Evolutionary conservation across 2,329 filamentous ascomycete genomes (phyloP).

Genomic region (Neofusicoccum ribis): DNA sequence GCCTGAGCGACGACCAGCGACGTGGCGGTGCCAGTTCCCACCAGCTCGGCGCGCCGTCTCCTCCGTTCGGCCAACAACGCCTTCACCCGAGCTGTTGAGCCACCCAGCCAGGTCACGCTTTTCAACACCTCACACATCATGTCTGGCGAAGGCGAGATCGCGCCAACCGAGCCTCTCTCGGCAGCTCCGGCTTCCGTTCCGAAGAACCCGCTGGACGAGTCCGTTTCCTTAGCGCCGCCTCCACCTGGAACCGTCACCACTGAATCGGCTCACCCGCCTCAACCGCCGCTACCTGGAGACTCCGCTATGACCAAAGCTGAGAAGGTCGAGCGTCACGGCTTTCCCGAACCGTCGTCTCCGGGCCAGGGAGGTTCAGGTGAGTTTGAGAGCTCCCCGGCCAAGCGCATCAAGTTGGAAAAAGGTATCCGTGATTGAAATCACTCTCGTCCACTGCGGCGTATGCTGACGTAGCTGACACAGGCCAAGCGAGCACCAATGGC

Average conservation of each 20-base stretch:
- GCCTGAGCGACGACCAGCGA: neutral
- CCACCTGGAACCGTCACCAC: constrained; percentile 19
- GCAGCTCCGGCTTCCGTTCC: neutral
- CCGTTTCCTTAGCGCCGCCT: neutral
- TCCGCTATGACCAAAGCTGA: constrained; percentile 43
- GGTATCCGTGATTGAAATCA: constrained; percentile 12
- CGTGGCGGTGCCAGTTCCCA: neutral
- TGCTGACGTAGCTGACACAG: constrained; percentile 6
- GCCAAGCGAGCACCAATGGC: constrained; percentile 1
- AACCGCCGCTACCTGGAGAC: constrained; percentile 35
- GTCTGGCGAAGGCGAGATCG: constrained; percentile 3
- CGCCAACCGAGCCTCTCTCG: neutral
- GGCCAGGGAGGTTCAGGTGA: constrained; percentile 26
- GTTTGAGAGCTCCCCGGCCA: constrained; percentile 34
- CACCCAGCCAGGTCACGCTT: neutral
- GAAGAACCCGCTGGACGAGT: constrained; percentile 4
- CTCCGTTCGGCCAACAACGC: constrained; percentile 5
- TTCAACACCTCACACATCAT: neutral
- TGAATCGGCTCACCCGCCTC: constrained; percentile 33
- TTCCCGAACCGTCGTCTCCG: constrained; percentile 22
- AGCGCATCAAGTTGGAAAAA: constrained; percentile 15
- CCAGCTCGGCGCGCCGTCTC: neutral
- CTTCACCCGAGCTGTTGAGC: constrained; percentile 1
- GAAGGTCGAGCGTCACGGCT: constrained; percentile 38
- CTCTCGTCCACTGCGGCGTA: neutral